phyloP scores from a whole-genome alignment of 805 yeast genomes.

The Saccharomyces jurei region DNA sequence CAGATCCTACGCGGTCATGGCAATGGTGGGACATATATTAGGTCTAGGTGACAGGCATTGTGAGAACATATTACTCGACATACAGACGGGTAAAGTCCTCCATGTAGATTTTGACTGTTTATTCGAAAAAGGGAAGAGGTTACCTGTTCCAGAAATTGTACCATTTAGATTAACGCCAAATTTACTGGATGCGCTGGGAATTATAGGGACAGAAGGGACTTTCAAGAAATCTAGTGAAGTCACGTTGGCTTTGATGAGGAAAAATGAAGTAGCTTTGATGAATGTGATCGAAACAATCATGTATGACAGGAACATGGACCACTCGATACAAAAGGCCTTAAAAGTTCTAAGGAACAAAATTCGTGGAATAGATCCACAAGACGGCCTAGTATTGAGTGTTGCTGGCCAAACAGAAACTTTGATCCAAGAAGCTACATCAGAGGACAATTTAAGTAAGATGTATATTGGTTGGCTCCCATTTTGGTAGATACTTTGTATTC shows the following conservation, averaged over 20 bases:
- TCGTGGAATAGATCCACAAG: conserved; percentile 72
- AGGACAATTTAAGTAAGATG: conserved; percentile 71
- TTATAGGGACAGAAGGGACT: conserved; percentile 81
- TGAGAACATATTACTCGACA: conserved; percentile 74
- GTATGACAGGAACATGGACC: conserved; percentile 56
- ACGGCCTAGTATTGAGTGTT: conserved; percentile 80
- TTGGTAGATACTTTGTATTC: conserved; percentile 33
- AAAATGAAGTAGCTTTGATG: conserved; percentile 76
- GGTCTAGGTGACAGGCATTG: conserved; percentile 97
- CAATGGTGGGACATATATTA: conserved; percentile 87
- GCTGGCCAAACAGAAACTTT: conserved; percentile 88
- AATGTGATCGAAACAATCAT: conserved; percentile 86
- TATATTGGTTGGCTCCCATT: conserved; percentile 90
- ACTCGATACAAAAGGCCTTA: conserved; percentile 58
- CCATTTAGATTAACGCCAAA: conserved; percentile 90
- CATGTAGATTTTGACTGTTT: conserved; percentile 97
- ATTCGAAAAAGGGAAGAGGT: conserved; percentile 71
- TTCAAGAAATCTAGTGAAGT: conserved; percentile 83
- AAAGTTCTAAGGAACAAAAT: conserved; percentile 68
- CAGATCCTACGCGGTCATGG: conserved; percentile 88
- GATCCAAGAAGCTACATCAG: conserved; percentile 71
- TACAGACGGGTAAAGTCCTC: conserved; percentile 65
- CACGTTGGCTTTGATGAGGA: conserved; percentile 61
- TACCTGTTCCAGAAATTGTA: conserved; percentile 83
- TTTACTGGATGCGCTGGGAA: conserved; percentile 82